These are phyloP conservation scores for Apiotrichum montevideense DNA, from an alignment of 1,284 basidiomycete genomes.

Conservation along the genomic window DNA sequence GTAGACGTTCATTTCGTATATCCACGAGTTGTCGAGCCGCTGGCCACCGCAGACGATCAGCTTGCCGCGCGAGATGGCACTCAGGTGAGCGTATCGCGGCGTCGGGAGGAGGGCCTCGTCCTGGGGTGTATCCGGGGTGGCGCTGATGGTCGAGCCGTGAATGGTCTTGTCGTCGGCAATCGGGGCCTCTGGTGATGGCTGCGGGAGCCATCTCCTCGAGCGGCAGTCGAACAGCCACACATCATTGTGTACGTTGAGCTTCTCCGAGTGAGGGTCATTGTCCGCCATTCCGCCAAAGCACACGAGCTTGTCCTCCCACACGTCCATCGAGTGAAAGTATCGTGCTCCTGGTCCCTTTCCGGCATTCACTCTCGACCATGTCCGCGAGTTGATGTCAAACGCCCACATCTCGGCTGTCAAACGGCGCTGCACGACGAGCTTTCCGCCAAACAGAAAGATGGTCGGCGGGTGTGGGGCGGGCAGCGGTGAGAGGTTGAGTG, in stretches of 20 bases:
- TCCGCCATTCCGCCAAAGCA: conserved; percentile 83
- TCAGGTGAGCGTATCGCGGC: conserved; percentile 84
- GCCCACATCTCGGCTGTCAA: conserved; percentile 84
- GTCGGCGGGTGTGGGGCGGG: conserved; percentile 29
- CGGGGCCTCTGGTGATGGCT: conserved; percentile 22
- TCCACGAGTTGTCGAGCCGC: conserved; percentile 61
- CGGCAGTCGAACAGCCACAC: conserved; percentile 75
- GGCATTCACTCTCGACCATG: conserved; percentile 67
- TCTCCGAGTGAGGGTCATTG: conserved; percentile 43
- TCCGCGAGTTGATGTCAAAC: conserved; percentile 70
- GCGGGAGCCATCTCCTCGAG: conserved; percentile 61
- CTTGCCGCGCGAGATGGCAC: conserved; percentile 69
- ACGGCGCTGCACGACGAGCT: conserved; percentile 73
- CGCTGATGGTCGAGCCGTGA: conserved; percentile 58
- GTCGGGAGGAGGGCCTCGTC: conserved; percentile 55
- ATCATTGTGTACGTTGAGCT: conserved; percentile 71
- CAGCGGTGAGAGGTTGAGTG: conserved; percentile 39
- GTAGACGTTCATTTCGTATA: conserved; percentile 82
- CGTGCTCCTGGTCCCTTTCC: conserved; percentile 57
- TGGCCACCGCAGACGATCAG: conserved; percentile 94
- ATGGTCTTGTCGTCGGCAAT: conserved; percentile 53
- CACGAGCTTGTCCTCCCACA: conserved; percentile 80
- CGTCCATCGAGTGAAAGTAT: conserved; percentile 87
- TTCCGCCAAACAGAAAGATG: conserved; percentile 61
- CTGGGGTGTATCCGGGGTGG: conserved; percentile 55